Evolutionary conservation across 352 stramenopile species (phyloP).

Genomic region (Pythium apleroticum): DNA sequence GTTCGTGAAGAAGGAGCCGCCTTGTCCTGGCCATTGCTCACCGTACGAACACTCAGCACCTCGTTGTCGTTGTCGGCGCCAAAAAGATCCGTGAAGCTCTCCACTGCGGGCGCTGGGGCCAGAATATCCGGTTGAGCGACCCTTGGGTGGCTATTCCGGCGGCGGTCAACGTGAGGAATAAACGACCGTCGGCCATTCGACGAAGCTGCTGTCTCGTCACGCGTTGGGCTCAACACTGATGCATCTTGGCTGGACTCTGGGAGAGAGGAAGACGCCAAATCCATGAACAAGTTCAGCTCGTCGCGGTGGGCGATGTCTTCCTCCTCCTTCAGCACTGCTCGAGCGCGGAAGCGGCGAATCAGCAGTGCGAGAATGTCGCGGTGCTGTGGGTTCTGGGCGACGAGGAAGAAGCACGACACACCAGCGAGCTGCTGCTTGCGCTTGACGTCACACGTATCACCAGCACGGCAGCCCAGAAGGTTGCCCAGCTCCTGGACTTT

Average conservation of each 20-base stretch:
- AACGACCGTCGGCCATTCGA: constrained; percentile 5
- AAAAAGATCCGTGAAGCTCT: constrained; percentile 6
- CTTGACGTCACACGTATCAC: constrained; percentile 67
- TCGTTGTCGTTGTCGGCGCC: neutral
- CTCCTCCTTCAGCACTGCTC: constrained; percentile 41
- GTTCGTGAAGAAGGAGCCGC: constrained; percentile 7
- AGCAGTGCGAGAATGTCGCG: constrained; percentile 73
- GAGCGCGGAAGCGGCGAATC: constrained; percentile 72
- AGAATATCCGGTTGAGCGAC: neutral
- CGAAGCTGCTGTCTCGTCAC: neutral
- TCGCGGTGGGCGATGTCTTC: constrained; percentile 59
- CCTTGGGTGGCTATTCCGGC: constrained; percentile 3
- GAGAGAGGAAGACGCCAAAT: constrained; percentile 44
- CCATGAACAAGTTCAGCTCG: constrained; percentile 70
- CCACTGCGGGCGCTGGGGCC: neutral
- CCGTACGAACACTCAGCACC: neutral
- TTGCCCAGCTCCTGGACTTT: constrained; percentile 79
- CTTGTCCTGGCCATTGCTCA: neutral
- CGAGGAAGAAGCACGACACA: constrained; percentile 74
- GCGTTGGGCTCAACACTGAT: neutral
- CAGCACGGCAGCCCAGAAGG: constrained; percentile 58
- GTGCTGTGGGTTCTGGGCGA: constrained; percentile 77
- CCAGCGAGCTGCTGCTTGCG: constrained; percentile 38
- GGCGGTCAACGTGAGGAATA: neutral
- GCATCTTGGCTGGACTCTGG: neutral